phyloP scores from a whole-genome alignment of 1,284 basidiomycete genomes.

The Apiotrichum domesticum region DNA sequence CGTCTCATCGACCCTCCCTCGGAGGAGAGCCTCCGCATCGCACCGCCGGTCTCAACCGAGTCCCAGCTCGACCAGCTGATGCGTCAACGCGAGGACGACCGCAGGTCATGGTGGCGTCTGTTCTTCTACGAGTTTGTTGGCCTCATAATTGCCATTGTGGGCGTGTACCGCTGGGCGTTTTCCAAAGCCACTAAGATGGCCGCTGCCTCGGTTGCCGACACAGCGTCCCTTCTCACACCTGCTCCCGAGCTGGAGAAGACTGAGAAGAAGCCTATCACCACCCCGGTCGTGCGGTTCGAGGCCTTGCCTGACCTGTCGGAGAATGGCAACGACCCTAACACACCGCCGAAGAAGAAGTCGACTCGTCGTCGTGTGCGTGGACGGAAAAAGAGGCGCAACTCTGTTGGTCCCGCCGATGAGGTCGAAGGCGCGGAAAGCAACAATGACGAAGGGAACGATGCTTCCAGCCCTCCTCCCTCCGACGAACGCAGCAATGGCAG shows the following conservation, averaged over 20 bases:
- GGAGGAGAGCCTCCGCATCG: conserved; percentile 1
- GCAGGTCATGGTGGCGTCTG: conserved; percentile 12
- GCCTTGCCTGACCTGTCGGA: conserved; percentile 2
- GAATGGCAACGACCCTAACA: conserved; percentile 1
- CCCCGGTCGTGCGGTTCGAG: conserved; percentile 16
- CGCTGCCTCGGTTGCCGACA: conserved; percentile 13
- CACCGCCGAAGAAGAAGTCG: conserved; percentile 26
- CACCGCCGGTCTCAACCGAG: not conserved
- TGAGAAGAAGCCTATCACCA: not conserved
- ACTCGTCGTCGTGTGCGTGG: conserved; percentile 29
- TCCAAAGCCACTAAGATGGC: conserved; percentile 10
- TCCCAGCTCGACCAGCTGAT: not conserved
- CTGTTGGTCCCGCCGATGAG: conserved; percentile 49
- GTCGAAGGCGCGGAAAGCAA: conserved; percentile 40
- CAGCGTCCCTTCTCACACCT: not conserved
- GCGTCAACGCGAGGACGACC: not conserved
- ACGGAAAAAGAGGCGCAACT: conserved; percentile 33
- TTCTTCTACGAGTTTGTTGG: conserved; percentile 17
- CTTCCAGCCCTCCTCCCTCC: conserved; percentile 5
- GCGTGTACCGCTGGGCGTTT: conserved; percentile 18
- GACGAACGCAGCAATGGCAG: conserved; percentile 9
- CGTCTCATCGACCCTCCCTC: conserved; percentile 38
- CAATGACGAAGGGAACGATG: conserved; percentile 13
- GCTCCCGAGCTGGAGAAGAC: not conserved
- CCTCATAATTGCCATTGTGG: conserved; percentile 15